Evolutionary conservation across 2,329 filamentous ascomycete species (phyloP).

Genomic region (Lizonia empirigonia): DNA sequence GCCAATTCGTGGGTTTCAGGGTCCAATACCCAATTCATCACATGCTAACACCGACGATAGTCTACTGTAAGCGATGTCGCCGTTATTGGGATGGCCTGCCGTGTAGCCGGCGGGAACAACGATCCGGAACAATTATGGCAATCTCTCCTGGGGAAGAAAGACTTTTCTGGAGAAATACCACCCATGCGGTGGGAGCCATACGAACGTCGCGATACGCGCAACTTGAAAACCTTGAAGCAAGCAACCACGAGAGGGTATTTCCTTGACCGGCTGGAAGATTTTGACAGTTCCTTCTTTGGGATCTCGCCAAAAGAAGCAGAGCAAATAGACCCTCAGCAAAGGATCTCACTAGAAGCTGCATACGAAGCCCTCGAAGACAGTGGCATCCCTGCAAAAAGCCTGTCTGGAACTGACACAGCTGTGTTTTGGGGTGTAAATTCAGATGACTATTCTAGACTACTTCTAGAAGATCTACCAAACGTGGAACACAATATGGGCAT

Average conservation of each 20-base stretch:
- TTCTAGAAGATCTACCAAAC: constrained; percentile 22
- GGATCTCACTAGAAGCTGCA: constrained; percentile 31
- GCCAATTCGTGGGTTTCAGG: constrained; percentile 6
- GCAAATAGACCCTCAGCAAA: constrained; percentile 36
- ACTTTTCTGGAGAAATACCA: constrained; percentile 11
- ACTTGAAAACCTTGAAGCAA: constrained; percentile 11
- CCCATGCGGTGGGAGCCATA: constrained; percentile 14
- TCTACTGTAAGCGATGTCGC: constrained; percentile 7
- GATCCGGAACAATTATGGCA: constrained; percentile 21
- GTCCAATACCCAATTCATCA: not conserved
- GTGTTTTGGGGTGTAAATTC: constrained; percentile 27
- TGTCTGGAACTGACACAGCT: constrained; percentile 30
- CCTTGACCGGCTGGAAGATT: constrained; percentile 35
- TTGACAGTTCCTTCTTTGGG: constrained; percentile 44
- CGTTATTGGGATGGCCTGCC: constrained; percentile 21
- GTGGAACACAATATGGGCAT: constrained; percentile 28
- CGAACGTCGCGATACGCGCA: constrained; percentile 1
- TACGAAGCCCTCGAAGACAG: constrained; percentile 49
- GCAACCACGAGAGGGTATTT: constrained; percentile 20
- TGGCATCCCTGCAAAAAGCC: constrained; percentile 6
- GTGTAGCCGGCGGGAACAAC: constrained; percentile 16
- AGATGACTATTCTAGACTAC: constrained; percentile 18
- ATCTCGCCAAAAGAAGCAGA: constrained; percentile 31
- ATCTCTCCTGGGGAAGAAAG: constrained; percentile 19
- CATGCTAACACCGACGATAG: not conserved